These are phyloP conservation scores for Euphorbia peplus DNA, from an alignment of 345 rosid genomes.

Conservation along the genomic window DNA sequence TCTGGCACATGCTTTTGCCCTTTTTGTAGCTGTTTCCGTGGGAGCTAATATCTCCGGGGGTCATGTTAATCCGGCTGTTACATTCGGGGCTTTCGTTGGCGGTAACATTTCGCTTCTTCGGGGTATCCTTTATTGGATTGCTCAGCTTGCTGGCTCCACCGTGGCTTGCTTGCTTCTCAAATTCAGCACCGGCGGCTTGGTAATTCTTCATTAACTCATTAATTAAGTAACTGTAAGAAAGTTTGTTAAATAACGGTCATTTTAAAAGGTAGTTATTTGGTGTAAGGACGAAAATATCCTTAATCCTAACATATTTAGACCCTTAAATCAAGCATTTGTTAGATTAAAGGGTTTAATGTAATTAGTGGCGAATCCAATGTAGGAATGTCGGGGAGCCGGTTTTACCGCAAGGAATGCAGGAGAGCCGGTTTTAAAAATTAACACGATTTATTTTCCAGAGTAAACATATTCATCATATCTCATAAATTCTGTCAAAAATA, in stretches of 20 bases:
- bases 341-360: too few species aligned
- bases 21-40: conserved; percentile 76
- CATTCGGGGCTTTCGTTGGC: conserved; percentile 82
- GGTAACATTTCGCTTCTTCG: conserved; percentile 87
- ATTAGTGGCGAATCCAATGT: too few species aligned
- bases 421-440: too few species aligned
- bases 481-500: too few species aligned
- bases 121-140: conserved; percentile 83
- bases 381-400: too few species aligned
- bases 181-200: conserved; percentile 72
- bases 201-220: conserved; percentile 13
- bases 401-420: too few species aligned
- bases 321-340: too few species aligned
- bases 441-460: too few species aligned
- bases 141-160: conserved; percentile 82
- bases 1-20: conserved; percentile 73
- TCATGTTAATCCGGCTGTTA: conserved; percentile 90
- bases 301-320: neutral
- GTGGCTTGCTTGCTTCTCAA: conserved; percentile 78
- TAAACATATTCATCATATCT: too few species aligned
- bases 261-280: neutral
- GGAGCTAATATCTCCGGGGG: conserved; percentile 90
- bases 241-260: neutral
- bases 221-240: neutral
- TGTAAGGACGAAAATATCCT: too few species aligned